These are phyloP conservation scores for Salix dunnii DNA, from an alignment of 345 rosid species.

Conservation along the genomic window DNA sequence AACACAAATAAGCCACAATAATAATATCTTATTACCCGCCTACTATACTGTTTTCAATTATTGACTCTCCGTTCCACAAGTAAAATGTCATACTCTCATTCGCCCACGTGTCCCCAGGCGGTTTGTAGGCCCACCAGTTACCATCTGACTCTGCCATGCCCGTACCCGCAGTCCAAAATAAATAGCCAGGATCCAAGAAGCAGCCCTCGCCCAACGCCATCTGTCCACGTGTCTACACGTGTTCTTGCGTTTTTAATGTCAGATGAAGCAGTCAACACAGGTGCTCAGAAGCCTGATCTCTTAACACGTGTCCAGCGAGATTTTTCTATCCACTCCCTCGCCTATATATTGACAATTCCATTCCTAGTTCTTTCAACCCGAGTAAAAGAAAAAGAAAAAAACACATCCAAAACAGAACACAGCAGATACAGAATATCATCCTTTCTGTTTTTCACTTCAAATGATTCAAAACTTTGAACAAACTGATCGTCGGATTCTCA, in stretches of 20 bases:
- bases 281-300: not conserved
- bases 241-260: slow-evolving; percentile 4
- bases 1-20: not conserved
- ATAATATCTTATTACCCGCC: not conserved
- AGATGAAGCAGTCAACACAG: slow-evolving; percentile 19
- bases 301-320: slow-evolving; percentile 38
- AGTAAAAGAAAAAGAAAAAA: not conserved
- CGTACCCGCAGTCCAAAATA: slow-evolving; percentile 2
- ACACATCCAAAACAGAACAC: too few relatives aligned
- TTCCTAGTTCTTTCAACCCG: not conserved
- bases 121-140: slow-evolving; percentile 7
- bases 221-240: slow-evolving; percentile 38
- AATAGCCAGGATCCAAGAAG: slow-evolving; percentile 30
- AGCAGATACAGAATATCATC: not conserved
- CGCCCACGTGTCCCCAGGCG: slow-evolving; percentile 32
- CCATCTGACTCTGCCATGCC: not conserved
- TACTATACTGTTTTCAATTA: not conserved
- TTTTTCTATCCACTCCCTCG: not conserved
- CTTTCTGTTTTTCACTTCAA: not conserved
- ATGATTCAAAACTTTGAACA: slow-evolving; percentile 37
- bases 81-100: slow-evolving; percentile 25
- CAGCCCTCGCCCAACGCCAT: slow-evolving; percentile 5
- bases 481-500: slow-evolving; percentile 54
- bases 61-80: slow-evolving; percentile 13
- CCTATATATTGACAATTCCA: slow-evolving; percentile 4